These are phyloP conservation scores for Primulina huaijiensis DNA, from an alignment of 257 asterid genomes.

Conservation along the genomic window DNA sequence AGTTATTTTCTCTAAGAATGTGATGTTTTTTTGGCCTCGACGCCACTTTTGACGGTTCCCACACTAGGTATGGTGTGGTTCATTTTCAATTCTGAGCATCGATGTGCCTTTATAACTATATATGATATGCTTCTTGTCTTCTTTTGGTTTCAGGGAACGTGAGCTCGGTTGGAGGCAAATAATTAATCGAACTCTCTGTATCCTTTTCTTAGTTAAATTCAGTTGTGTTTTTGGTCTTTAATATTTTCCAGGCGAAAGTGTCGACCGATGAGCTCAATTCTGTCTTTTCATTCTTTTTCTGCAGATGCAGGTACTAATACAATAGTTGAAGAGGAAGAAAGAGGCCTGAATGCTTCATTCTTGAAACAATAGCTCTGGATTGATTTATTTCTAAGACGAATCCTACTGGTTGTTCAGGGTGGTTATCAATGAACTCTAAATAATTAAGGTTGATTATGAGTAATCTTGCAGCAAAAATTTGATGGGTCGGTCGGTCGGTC, in stretches of 20 bases:
- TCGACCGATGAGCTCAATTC: background rate
- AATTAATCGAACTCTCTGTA: background rate
- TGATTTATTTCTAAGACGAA: no score
- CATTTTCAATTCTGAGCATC: background rate
- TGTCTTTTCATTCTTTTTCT: slow-evolving; percentile 3
- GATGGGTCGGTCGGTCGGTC: no score
- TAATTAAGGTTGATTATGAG: no score
- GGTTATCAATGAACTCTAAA: no score
- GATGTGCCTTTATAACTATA: background rate
- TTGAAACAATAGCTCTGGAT: no score
- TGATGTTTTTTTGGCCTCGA: slow-evolving; percentile 11
- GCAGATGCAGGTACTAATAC: slow-evolving; percentile 24
- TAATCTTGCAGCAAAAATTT: no score
- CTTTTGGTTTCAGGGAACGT: background rate
- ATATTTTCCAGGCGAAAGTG: background rate
- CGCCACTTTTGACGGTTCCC: background rate
- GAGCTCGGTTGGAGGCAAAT: slow-evolving; percentile 23
- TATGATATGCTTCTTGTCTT: no score
- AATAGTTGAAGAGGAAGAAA: slow-evolving; percentile 1
- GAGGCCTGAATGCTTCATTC: no score
- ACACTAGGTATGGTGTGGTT: background rate
- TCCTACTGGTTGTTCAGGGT: no score
- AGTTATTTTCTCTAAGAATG: background rate
- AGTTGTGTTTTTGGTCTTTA: background rate
- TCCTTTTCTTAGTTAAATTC: background rate